These are phyloP conservation scores for Fusarium mangiferae DNA, from an alignment of 2,329 filamentous ascomycete species.

Conservation along the genomic window DNA sequence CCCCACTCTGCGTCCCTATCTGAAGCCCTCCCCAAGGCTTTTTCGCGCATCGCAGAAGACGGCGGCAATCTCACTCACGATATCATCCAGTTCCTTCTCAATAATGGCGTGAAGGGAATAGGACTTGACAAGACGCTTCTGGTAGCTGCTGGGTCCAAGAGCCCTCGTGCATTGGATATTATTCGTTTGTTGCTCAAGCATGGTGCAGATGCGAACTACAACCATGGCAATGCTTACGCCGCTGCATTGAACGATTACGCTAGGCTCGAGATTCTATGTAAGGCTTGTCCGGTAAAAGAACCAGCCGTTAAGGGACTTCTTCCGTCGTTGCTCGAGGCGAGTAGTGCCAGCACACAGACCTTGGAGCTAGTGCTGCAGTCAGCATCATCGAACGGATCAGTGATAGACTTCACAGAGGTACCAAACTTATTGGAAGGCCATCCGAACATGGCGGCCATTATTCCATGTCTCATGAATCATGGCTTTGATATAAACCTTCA, in stretches of 20 bases:
- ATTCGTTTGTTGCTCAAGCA: background rate
- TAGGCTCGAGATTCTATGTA: background rate
- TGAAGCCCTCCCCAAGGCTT: background rate
- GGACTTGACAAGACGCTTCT: background rate
- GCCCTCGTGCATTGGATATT: background rate
- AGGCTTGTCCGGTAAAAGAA: background rate
- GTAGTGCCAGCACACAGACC: background rate
- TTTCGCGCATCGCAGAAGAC: background rate
- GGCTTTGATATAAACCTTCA: background rate
- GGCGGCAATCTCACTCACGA: background rate
- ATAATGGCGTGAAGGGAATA: background rate
- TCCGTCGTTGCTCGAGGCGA: background rate
- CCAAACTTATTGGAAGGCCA: background rate
- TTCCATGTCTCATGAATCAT: background rate
- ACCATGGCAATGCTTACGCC: background rate
- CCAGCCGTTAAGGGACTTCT: background rate
- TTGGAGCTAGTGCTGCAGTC: background rate
- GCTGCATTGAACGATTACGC: background rate
- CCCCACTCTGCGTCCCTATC: background rate
- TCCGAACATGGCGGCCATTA: background rate
- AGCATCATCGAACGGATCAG: background rate
- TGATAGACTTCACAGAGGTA: background rate
- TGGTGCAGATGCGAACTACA: background rate
- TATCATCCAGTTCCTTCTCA: background rate
- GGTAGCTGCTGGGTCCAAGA: background rate